Evolutionary conservation across 805 yeast genomes (phyloP), one percentile per base, ranked within the genome.

Genomic region (Wickerhamiella qilinensis): DNA sequence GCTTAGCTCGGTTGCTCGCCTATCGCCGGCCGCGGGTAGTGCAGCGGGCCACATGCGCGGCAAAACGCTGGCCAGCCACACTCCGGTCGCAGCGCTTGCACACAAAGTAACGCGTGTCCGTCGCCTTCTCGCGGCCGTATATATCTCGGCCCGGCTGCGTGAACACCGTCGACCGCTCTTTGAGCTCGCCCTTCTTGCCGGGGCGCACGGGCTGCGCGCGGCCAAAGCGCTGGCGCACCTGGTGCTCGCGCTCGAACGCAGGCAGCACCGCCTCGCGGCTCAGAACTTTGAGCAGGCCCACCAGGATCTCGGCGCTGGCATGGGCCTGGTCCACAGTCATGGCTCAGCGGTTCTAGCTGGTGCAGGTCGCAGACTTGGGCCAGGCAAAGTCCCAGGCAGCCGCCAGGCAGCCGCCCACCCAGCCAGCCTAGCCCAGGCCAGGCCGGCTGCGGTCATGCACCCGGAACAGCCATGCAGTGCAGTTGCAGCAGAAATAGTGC

Each of bases 31-130:
- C 46, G 6, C 95, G 80, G 33, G 83, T 82, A 19, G 85, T 58
- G 54, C 98, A 88, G 49, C 94, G 74, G 54, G 85, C 93, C 22
- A 88, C 67, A 58, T 88, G 98, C 31, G 82, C 85, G 2, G 97
- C 96, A 65, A 83, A 86, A 42, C 98, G 64, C 29, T 82, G 78
- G 1, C 94, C 94, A 1, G 94, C 88, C 6, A 88, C 78, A 50
- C 77, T 83, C 40, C 98, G 65, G 16, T 73, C 75, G 57, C 98
- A 88, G 47, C 80, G 78, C 3, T 68, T 67, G 59, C 98, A 88
- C 40, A 64, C 70, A 49, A 84, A 82, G 56, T 85, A 84, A 38
- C 68, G 56, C 15, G 68, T 54, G 33, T 75, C 83, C 35, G 68
- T 66, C 21, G 50, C 56, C 37, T 52, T 60, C 15, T 60, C 63